These are phyloP conservation scores for Urochloa ruziziensis DNA, from an alignment of 176 grass and related monocot genomes.

Conservation along the genomic window DNA sequence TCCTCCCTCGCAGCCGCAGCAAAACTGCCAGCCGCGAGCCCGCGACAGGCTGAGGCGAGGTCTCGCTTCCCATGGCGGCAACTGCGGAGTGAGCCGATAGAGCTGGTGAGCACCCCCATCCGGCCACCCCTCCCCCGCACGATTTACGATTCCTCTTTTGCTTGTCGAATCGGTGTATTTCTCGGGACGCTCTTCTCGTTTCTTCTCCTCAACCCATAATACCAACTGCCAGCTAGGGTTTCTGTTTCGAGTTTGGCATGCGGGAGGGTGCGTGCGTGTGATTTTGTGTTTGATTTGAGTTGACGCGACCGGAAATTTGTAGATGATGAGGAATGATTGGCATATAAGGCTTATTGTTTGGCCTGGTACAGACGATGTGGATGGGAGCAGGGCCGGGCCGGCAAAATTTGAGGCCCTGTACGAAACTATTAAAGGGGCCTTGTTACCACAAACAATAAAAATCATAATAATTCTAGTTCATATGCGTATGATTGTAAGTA, in stretches of 20 bases:
- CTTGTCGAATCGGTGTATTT: not conserved
- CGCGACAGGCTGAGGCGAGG: not conserved
- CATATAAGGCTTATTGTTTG: not conserved
- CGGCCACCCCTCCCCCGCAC: too few relatives aligned
- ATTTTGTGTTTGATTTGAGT: not conserved
- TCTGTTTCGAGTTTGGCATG: not conserved
- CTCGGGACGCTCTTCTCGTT: not conserved
- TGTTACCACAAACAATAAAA: too few relatives aligned
- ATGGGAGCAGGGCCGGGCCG: too few relatives aligned
- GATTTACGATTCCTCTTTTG: not conserved
- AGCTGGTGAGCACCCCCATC: not conserved
- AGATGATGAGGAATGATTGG: not conserved
- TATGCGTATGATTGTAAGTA: too few relatives aligned
- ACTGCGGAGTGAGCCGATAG: not conserved
- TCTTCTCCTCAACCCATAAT: not conserved
- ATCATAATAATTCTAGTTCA: too few relatives aligned
- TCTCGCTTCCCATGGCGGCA: not conserved
- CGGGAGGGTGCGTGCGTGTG: not conserved
- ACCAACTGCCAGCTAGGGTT: not conserved
- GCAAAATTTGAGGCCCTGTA: too few relatives aligned
- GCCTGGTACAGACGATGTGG: not conserved
- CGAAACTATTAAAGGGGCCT: too few relatives aligned
- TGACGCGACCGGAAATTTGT: not conserved
- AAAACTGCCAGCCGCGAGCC: too few relatives aligned
- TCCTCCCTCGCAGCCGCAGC: too few relatives aligned